phyloP scores from a whole-genome alignment of 129 eudicot species.

The Pulicaria dysenterica region DNA sequence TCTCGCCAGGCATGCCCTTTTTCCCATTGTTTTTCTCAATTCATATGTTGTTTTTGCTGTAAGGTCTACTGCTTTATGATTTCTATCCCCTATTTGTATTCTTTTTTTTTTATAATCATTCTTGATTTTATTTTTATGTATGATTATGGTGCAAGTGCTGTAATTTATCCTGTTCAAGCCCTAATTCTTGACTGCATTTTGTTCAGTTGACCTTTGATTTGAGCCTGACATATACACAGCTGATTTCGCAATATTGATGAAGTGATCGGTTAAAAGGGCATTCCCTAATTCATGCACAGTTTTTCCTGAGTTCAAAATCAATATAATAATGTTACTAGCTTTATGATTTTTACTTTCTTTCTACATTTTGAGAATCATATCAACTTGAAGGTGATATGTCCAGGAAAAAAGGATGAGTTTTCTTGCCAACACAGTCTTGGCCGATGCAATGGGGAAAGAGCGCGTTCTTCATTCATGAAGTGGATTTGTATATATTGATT shows the following conservation, averaged over 20 bases:
- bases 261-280: slow-evolving; percentile 3
- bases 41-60: neutral
- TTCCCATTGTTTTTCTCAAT: neutral
- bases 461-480: too few species aligned
- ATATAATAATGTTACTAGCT: neutral
- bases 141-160: neutral
- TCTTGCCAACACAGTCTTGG: too few species aligned
- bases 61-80: neutral
- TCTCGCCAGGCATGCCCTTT: slow-evolving; percentile 55
- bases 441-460: too few species aligned
- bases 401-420: too few species aligned
- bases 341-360: neutral
- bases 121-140: neutral
- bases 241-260: slow-evolving; percentile 3
- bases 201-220: slow-evolving; percentile 7
- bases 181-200: slow-evolving; percentile 16
- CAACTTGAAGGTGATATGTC: neutral
- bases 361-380: neutral
- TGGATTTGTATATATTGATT: too few species aligned
- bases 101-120: neutral
- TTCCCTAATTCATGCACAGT: neutral
- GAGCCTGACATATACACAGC: neutral
- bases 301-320: neutral
- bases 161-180: slow-evolving; percentile 23
- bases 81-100: neutral